phyloP scores from a whole-genome alignment of 768 basidiomycete genomes.

The Bullera alba region DNA sequence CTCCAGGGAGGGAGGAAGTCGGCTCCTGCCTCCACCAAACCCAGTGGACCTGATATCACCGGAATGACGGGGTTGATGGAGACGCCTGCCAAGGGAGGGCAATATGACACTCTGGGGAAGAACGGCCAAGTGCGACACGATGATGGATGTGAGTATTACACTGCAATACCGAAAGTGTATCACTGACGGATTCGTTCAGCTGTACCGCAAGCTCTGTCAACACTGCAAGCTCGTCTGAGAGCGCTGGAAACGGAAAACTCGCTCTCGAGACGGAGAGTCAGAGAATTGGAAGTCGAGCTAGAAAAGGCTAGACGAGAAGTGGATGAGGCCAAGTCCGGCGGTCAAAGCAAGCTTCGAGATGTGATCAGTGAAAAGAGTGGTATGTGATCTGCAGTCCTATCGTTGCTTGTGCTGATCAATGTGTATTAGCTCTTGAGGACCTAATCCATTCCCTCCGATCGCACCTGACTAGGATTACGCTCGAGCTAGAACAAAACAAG shows the following conservation, averaged over 20 bases:
- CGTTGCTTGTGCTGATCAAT: neutral
- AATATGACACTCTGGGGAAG: conserved; percentile 24
- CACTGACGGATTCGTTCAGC: conserved; percentile 10
- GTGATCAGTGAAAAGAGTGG: conserved; percentile 86
- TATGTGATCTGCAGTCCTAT: conserved; percentile 35
- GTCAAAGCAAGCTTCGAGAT: conserved; percentile 57
- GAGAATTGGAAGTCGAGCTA: conserved; percentile 78
- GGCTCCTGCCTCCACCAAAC: conserved; percentile 14
- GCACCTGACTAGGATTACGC: conserved; percentile 69
- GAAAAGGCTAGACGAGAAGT: conserved; percentile 51
- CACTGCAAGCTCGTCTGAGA: conserved; percentile 53
- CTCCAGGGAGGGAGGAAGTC: conserved; percentile 5
- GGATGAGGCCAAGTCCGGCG: conserved; percentile 55
- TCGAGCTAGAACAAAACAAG: conserved; percentile 66
- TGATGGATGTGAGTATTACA: conserved; percentile 24
- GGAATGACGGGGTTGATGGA: conserved; percentile 41
- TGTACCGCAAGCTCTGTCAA: conserved; percentile 31
- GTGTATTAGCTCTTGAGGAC: conserved; percentile 63
- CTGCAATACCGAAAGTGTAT: neutral
- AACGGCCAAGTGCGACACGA: conserved; percentile 34
- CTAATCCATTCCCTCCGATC: conserved; percentile 65
- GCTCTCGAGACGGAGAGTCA: conserved; percentile 70
- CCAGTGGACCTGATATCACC: conserved; percentile 34
- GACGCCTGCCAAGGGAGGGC: conserved; percentile 40
- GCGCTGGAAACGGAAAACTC: conserved; percentile 75